Percentiles rank a stretch among this genome's conserved stretches.
These are phyloP conservation scores for Escallonia rubra DNA, from an alignment of 129 eudicot species.

Conservation along the genomic window DNA sequence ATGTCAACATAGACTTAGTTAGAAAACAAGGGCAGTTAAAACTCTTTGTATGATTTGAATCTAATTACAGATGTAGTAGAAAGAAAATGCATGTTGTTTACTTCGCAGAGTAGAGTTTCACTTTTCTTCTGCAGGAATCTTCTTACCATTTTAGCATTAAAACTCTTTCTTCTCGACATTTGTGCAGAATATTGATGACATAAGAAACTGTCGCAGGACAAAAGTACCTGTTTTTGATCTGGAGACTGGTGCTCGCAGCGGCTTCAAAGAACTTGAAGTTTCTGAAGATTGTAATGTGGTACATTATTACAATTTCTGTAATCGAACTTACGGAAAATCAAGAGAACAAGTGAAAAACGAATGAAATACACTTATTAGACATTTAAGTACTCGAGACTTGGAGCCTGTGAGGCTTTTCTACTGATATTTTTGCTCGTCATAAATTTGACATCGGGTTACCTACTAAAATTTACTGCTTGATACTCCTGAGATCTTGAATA, in stretches of 20 bases:
- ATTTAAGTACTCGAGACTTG: background rate
- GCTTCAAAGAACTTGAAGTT: conserved; percentile 84
- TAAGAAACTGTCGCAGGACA: conserved; percentile 65
- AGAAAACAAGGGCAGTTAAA: too few species aligned
- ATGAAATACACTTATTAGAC: background rate
- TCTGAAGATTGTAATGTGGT: conserved; percentile 98
- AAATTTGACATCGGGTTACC: too few species aligned
- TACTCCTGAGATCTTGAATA: background rate
- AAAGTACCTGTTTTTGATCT: conserved; percentile 82
- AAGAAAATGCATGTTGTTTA: background rate
- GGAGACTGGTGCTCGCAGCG: conserved; percentile 85
- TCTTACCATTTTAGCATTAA: conserved; percentile 8
- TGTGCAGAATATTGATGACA: conserved; percentile 78
- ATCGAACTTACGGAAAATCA: background rate
- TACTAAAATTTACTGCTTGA: conserved; percentile 1
- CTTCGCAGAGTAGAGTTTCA: background rate
- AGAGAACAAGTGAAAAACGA: background rate
- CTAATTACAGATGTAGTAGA: background rate
- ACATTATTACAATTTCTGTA: conserved; percentile 9
- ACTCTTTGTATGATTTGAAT: background rate
- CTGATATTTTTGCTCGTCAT: too few species aligned
- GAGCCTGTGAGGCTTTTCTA: background rate
- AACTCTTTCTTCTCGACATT: background rate
- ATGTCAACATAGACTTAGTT: too few species aligned
- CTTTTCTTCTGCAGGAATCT: background rate